Base-by-base conservation (phyloP, 345 rosid genomes). In the Trapa bicornis region DNA sequence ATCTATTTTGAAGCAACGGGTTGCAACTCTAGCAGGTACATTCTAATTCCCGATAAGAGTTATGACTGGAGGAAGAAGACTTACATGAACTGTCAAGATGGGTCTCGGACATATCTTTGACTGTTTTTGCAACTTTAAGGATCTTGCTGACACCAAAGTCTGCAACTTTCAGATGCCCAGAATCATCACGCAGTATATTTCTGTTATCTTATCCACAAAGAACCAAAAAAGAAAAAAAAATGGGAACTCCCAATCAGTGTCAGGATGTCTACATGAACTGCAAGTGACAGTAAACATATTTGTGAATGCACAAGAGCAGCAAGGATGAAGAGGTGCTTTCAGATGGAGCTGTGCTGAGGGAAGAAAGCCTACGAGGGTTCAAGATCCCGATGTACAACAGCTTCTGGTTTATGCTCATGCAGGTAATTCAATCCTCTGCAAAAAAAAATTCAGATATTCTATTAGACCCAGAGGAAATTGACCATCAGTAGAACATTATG, bases 391-490 rank as follows among this genome's bases (percentile, higher is more conserved):
- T 89, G 93, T 74, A 89, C 82, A 78, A 89, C 83, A 53, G 89
- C 86, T 80, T 86, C 92, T 70, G 93, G 96, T 77, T 80, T 89
- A 75, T 84, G 78, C 75, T 89, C 93, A 70, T 84, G 93, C 82
- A 89, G 78, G 76, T 89, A 89, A 80, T 87, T 87, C 93, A 87
- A 75, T 70, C 93, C 96, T 84, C 93, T 89, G 91, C 80, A 37
- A 78, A 80, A 52, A 74, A 50, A 69, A 62, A n/a, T 36, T 16
- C 29, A 36, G 53, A 39, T 53, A 53, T 17, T 67, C 42, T 61
- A 52, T 48, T 67, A 47, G 9, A 57, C 61, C 14, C 61, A 0
- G 61, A 29, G 36, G 7, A 57, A 57, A 5, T 22, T 57, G 29
- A 57, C 61, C 61, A 22, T 6, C 29, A 12, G 22, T 41, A 15